Evolutionary conservation across 768 basidiomycete species (phyloP).

Genomic region (Dendrothele bispora): DNA sequence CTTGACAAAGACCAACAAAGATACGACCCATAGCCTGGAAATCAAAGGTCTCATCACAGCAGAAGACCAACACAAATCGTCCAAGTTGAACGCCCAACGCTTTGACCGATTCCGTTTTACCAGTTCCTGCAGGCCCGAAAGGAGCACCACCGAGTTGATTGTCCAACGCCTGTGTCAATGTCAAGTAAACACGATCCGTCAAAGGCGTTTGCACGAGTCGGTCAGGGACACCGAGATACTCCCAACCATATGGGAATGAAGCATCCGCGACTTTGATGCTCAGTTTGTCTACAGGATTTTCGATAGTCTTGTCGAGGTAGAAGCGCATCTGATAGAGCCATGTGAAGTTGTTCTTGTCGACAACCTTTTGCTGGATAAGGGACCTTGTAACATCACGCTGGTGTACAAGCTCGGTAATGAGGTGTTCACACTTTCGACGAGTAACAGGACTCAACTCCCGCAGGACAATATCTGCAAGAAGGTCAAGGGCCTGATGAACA

Average conservation of each 20-base stretch:
- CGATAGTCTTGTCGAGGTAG: conserved; percentile 74
- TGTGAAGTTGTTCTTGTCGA: conserved; percentile 72
- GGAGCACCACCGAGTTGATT: conserved; percentile 96
- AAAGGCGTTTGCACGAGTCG: conserved; percentile 97
- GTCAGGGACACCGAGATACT: conserved; percentile 96
- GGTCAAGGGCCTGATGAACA: conserved; percentile 80
- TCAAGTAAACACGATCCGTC: conserved; percentile 95
- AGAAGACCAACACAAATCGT: conserved; percentile 99
- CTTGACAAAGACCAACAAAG: conserved; percentile 97
- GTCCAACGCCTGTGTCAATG: conserved; percentile 92
- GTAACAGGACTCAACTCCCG: conserved; percentile 86
- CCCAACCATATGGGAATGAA: conserved; percentile 95
- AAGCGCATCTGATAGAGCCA: conserved; percentile 99
- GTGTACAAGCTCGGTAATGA: conserved; percentile 98
- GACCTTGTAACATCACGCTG: conserved; percentile 92
- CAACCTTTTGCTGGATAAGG: conserved; percentile 64
- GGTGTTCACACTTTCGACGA: conserved; percentile 97
- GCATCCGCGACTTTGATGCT: conserved; percentile 87
- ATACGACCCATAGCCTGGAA: conserved; percentile 99
- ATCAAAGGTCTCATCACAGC: conserved; percentile 99
- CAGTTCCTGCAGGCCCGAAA: conserved; percentile 98
- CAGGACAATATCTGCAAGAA: conserved; percentile 95
- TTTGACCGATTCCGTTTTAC: conserved; percentile 99
- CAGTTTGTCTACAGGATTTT: conserved; percentile 79
- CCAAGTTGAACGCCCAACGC: conserved; percentile 97